Conservation (phyloP, 2,329 filamentous ascomycete species). For the Blastomyces emzantsi region DNA sequence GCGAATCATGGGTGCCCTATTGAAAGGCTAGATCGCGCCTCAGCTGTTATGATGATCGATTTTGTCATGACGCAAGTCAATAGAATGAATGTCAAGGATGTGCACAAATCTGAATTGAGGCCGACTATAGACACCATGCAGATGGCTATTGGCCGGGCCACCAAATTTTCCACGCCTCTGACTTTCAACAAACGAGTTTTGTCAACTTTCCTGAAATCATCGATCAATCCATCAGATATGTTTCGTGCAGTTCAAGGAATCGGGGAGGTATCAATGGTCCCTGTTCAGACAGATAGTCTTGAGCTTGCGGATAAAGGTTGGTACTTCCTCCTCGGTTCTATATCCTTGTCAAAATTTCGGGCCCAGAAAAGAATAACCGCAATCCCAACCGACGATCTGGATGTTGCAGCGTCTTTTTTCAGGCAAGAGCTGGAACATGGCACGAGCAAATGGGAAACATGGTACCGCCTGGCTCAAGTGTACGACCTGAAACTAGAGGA, state of each 20-base stretch:
- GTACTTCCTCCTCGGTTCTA: slow-evolving; percentile 86
- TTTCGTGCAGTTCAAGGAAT: slow-evolving; percentile 74
- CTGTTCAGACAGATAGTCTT: slow-evolving; percentile 59
- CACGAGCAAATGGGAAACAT: slow-evolving; percentile 75
- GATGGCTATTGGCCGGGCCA: slow-evolving; percentile 63
- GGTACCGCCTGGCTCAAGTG: slow-evolving; percentile 79
- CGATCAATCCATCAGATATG: slow-evolving; percentile 71
- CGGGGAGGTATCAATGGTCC: slow-evolving; percentile 61
- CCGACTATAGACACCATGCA: slow-evolving; percentile 89
- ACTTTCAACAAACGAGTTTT: slow-evolving; percentile 82
- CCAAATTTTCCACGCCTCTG: slow-evolving; percentile 70
- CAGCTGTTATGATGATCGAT: slow-evolving; percentile 72
- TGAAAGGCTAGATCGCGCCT: slow-evolving; percentile 69
- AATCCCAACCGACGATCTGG: slow-evolving; percentile 68
- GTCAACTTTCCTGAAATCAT: slow-evolving; percentile 68
- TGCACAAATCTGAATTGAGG: slow-evolving; percentile 85
- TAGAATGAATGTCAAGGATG: slow-evolving; percentile 78
- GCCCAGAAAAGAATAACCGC: slow-evolving; percentile 67
- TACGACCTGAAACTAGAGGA: slow-evolving; percentile 85
- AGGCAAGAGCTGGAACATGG: slow-evolving; percentile 75
- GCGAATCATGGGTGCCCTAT: slow-evolving; percentile 70
- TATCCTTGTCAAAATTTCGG: slow-evolving; percentile 78
- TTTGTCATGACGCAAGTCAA: slow-evolving; percentile 73
- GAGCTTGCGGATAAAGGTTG: slow-evolving; percentile 70
- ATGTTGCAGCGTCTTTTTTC: slow-evolving; percentile 71